phyloP scores from a whole-genome alignment of 345 rosid species.

The Mercurialis annua region DNA sequence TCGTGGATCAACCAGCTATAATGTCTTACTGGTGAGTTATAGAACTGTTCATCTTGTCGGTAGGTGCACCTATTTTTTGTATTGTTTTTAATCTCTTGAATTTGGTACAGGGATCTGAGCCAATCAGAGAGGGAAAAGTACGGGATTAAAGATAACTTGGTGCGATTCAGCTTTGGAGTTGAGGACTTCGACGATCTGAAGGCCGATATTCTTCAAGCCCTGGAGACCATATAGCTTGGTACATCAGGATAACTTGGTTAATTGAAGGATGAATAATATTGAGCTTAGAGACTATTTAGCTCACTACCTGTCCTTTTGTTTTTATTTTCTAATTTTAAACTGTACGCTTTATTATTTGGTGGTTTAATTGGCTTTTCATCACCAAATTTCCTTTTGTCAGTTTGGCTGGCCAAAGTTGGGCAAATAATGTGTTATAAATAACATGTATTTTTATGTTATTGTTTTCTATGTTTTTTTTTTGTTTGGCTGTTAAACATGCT shows the following conservation, averaged over 20 bases:
- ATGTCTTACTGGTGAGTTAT: conserved; percentile 92
- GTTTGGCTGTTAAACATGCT: neutral
- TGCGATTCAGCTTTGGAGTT: conserved; percentile 90
- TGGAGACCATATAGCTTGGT: conserved; percentile 47
- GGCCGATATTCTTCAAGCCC: conserved; percentile 86
- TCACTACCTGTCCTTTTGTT: neutral
- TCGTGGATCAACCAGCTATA: conserved; percentile 96
- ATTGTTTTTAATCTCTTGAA: neutral
- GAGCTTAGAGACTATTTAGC: conserved; percentile 48
- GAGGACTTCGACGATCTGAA: conserved; percentile 91
- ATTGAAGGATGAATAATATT: conserved; percentile 62
- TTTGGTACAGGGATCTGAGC: conserved; percentile 70
- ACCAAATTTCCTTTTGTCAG: conserved; percentile 11
- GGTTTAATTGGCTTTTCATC: conserved; percentile 21
- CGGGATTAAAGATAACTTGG: conserved; percentile 86
- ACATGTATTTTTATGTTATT: neutral
- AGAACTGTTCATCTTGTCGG: neutral
- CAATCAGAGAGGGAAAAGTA: conserved; percentile 67
- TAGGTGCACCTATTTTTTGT: neutral
- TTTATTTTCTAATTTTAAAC: neutral
- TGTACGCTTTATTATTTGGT: conserved; percentile 5
- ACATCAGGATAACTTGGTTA: conserved; percentile 5
- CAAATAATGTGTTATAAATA: conserved; percentile 19
- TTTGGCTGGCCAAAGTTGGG: neutral
- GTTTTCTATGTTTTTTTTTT: neutral